Percentiles rank a stretch among this genome's conserved stretches.
phyloP scores from a whole-genome alignment of 2,329 filamentous ascomycete species.

The Sporothrix phasma region DNA sequence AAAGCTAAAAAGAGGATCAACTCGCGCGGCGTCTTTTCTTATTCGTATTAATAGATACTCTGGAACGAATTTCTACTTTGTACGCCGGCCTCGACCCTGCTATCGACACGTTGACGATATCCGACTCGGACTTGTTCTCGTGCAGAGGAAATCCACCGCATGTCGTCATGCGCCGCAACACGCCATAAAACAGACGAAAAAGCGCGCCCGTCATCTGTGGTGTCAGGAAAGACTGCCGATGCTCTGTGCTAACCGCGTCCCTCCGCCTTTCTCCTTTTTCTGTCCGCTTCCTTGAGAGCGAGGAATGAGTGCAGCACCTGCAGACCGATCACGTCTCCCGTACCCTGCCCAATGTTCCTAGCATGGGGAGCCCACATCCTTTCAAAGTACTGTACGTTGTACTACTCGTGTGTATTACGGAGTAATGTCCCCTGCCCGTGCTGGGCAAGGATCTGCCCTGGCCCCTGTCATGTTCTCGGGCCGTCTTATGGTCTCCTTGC shows the following conservation, averaged over 20 bases:
- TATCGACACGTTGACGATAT: not conserved
- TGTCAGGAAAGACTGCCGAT: not conserved
- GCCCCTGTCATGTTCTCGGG: not conserved
- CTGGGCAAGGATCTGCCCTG: not conserved
- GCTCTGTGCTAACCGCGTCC: not conserved
- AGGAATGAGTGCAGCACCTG: not conserved
- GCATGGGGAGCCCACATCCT: not conserved
- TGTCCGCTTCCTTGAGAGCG: not conserved
- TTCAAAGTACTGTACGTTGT: not conserved
- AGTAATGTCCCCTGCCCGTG: not conserved
- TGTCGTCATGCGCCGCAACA: no score
- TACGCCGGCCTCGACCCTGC: no score
- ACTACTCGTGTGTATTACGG: no score
- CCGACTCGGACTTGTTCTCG: not conserved
- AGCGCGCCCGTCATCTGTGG: not conserved
- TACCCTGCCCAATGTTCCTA: not conserved
- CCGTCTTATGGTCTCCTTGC: not conserved
- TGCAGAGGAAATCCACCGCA: not conserved
- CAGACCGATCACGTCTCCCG: not conserved
- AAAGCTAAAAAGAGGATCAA: not conserved
- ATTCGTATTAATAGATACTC: no score
- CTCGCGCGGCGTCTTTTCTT: not conserved
- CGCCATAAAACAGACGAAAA: no score
- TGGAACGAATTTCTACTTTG: no score
- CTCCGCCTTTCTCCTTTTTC: not conserved